These are phyloP conservation scores for Alternaria hordeiaustralica DNA, from an alignment of 2,329 filamentous ascomycete genomes.

Conservation along the genomic window DNA sequence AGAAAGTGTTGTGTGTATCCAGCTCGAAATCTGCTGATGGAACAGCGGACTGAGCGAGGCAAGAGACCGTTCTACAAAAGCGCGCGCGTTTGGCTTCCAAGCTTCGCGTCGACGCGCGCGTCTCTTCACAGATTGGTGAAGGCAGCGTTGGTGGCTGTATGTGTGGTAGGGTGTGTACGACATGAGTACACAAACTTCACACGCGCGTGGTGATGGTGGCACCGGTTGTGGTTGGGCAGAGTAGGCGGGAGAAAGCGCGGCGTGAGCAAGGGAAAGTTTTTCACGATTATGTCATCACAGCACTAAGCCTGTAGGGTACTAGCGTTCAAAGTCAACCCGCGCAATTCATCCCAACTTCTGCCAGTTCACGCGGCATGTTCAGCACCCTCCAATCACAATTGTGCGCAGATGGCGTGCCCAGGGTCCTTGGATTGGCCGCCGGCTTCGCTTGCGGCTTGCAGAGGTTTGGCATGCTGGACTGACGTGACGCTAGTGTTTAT, in stretches of 20 bases:
- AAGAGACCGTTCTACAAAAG: conserved; percentile 35
- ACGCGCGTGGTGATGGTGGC: not conserved
- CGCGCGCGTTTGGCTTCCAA: not conserved
- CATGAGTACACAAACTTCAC: not conserved
- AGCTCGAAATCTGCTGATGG: conserved; percentile 48
- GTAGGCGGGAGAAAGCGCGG: not conserved
- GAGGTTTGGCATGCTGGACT: not conserved
- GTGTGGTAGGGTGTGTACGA: not conserved
- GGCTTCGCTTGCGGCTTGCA: conserved; percentile 4
- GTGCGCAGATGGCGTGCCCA: not conserved
- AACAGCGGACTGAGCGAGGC: conserved; percentile 49
- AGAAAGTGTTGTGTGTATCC: conserved; percentile 32
- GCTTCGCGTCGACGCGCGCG: not conserved
- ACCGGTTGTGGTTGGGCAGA: conserved; percentile 2
- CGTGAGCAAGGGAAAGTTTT: conserved; percentile 11
- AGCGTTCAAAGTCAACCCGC: not conserved
- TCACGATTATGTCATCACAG: not conserved
- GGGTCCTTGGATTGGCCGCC: not conserved
- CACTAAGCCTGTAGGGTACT: not conserved
- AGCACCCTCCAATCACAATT: conserved; percentile 3
- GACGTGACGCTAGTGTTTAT: conserved; percentile 22
- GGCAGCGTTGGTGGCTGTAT: too few relatives aligned
- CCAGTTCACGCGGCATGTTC: conserved; percentile 2
- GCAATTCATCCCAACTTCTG: conserved; percentile 1
- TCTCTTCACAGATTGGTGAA: not conserved